Conservation (phyloP, 257 asterid species). For the Petunia secreta region DNA sequence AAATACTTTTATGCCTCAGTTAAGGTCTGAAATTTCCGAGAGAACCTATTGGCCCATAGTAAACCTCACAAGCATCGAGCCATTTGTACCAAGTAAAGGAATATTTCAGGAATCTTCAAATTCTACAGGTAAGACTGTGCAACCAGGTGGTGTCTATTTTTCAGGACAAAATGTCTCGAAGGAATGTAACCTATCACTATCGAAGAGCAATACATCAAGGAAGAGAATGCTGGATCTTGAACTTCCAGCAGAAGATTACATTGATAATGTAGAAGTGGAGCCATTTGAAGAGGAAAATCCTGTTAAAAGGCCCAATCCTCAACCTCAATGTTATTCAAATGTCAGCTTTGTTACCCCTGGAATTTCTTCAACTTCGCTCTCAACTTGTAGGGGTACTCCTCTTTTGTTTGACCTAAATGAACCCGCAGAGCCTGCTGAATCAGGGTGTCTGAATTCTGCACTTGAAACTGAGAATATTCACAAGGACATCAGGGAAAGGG, state of each 20-base stretch:
- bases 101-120: conserved; percentile 37
- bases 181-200: conserved; percentile 33
- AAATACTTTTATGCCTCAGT: conserved; percentile 33
- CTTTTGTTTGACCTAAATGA: conserved; percentile 70
- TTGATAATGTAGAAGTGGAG: conserved; percentile 41
- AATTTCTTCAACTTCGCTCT: conserved; percentile 35
- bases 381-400: conserved; percentile 32
- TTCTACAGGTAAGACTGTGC: conserved; percentile 27
- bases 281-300: conserved; percentile 33
- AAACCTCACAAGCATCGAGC: conserved; percentile 31
- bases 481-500: conserved; percentile 29
- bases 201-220: conserved; percentile 29
- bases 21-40: conserved; percentile 39
- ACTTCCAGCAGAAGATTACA: conserved; percentile 44
- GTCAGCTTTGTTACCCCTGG: conserved; percentile 32
- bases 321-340: conserved; percentile 35
- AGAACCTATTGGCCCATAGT: conserved; percentile 39
- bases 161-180: conserved; percentile 29
- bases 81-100: conserved; percentile 33
- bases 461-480: conserved; percentile 29
- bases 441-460: conserved; percentile 36
- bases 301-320: conserved; percentile 32
- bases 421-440: conserved; percentile 49
- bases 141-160: conserved; percentile 28
- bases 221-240: conserved; percentile 53